Base-by-base conservation (phyloP, 1,284 basidiomycete genomes). In the Hemileia vastatrix region DNA sequence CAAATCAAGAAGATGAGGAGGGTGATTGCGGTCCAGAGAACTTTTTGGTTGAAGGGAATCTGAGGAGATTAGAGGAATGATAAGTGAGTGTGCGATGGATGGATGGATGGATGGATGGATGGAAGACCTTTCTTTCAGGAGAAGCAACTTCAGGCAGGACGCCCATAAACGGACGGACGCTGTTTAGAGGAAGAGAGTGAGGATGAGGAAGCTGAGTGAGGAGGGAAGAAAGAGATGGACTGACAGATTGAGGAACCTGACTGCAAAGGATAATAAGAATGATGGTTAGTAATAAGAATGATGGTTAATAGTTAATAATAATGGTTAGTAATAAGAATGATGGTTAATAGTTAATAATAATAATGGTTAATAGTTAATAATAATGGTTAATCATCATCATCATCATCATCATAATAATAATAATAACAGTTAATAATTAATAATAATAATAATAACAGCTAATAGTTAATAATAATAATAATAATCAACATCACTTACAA, bases 1-100 rank as follows among this genome's bases (percentile, higher is more conserved):
- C 91, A 94, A 68, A 95, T 90, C 76, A 96, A 80, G 87, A 95
- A 95, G 77, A 96, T 94, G 78, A 95, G 85, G 72, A 96, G 88
- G 6, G 92, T 94, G 54, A 94, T 90, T 64, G 91, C 89, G 13
- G 92, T 96, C 92, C 92, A 96, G 83, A 92, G 81, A 67, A 94
- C 83, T 78, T 93, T 93, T 83, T 92, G 89, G 80, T 92, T 90
- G 82, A 94, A 95, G 27, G 90, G 88, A 65, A 93, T 87, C 88
- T 90, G n/a, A n/a, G n/a, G n/a, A n/a, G n/a, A 69, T 4, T 9
- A n/a, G 13, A 11, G 27, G n/a, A 31, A 11, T 31, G n/a, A 53
- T 13, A 23, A 23, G 24, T 32, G 49, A 36, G 8, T 6, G n/a
- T 55, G 57, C 21, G 21, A 8, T 31, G 18, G 11, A 13, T 33